Evolutionary conservation across 1,284 basidiomycete species (phyloP).

Genomic region (Cutaneotrichosporon dermatis): DNA sequence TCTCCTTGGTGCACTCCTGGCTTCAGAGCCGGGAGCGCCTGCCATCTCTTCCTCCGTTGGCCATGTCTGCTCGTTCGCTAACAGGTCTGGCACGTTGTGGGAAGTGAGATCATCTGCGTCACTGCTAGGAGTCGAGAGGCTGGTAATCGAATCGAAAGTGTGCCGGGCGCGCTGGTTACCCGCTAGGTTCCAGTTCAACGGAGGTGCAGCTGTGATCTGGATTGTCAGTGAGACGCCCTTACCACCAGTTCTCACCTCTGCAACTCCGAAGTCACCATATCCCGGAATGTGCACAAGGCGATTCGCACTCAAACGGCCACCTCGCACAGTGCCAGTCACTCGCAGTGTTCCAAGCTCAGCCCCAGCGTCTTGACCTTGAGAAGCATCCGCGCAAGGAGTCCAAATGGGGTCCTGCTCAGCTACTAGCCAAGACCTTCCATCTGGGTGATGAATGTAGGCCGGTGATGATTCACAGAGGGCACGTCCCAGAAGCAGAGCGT

Average conservation of each 20-base stretch:
- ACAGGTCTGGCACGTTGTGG: slow-evolving; percentile 79
- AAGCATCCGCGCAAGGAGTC: slow-evolving; percentile 49
- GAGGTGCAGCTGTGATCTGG: slow-evolving; percentile 34
- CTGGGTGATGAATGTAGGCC: slow-evolving; percentile 57
- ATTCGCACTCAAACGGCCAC: slow-evolving; percentile 72
- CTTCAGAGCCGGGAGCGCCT: slow-evolving; percentile 37
- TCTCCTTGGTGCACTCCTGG: slow-evolving; percentile 55
- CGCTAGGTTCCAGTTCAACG: background rate
- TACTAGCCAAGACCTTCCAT: slow-evolving; percentile 73
- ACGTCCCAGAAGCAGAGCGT: slow-evolving; percentile 66
- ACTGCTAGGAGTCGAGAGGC: slow-evolving; percentile 54
- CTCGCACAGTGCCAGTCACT: slow-evolving; percentile 80
- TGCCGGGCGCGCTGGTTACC: background rate
- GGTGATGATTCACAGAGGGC: slow-evolving; percentile 76
- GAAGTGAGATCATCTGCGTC: slow-evolving; percentile 83
- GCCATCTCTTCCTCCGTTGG: slow-evolving; percentile 85
- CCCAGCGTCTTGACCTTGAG: slow-evolving; percentile 11
- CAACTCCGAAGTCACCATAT: slow-evolving; percentile 81
- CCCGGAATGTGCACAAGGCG: slow-evolving; percentile 84
- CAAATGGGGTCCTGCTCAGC: slow-evolving; percentile 60
- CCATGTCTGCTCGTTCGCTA: slow-evolving; percentile 97
- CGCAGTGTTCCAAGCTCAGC: slow-evolving; percentile 54
- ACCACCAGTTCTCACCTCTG: slow-evolving; percentile 56
- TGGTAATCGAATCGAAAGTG: background rate
- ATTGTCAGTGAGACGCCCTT: too few species aligned